A percentile compares a stretch with the other conserved stretches of the same genome.
phyloP scores from a whole-genome alignment of 139 green algal species.

The Chlorella vulgaris region DNA sequence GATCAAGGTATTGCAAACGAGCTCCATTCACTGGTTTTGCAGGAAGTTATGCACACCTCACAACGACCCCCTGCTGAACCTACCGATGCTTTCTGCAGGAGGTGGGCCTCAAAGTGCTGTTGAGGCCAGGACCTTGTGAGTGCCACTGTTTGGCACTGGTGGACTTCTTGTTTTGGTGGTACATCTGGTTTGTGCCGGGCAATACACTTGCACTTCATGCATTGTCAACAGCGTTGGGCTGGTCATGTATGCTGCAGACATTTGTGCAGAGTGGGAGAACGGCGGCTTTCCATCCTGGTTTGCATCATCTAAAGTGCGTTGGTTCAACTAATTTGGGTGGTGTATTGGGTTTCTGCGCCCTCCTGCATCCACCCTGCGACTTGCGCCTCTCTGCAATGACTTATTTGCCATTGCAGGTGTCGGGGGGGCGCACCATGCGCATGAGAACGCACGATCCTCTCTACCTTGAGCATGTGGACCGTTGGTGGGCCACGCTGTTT shows the following conservation, averaged over 20 bases:
- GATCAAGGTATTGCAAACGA: slow-evolving; percentile 5
- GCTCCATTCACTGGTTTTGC: not conserved
- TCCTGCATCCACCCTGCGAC: too few relatives aligned
- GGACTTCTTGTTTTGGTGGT: too few relatives aligned
- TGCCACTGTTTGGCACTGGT: too few relatives aligned
- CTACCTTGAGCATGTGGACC: slow-evolving; percentile 56
- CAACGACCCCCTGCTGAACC: not conserved
- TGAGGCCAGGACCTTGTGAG: slow-evolving; percentile 64
- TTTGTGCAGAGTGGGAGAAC: slow-evolving; percentile 65
- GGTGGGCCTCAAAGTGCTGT: slow-evolving; percentile 56
- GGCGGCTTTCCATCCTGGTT: slow-evolving; percentile 71
- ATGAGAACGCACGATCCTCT: slow-evolving; percentile 48
- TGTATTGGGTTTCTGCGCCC: not conserved
- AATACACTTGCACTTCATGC: not conserved
- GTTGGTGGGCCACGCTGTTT: slow-evolving; percentile 58
- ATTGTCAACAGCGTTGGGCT: too few relatives aligned
- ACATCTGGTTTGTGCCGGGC: too few relatives aligned
- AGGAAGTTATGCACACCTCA: not conserved
- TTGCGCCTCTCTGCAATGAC: too few relatives aligned
- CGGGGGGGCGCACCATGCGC: slow-evolving; percentile 47
- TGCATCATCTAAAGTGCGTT: slow-evolving; percentile 30
- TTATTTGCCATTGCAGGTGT: too few relatives aligned
- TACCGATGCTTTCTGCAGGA: slow-evolving; percentile 16
- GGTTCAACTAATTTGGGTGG: not conserved
- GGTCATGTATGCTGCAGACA: too few relatives aligned